Conservation (phyloP, 2,329 filamentous ascomycete genomes). For the Aspergillus sp. region DNA sequence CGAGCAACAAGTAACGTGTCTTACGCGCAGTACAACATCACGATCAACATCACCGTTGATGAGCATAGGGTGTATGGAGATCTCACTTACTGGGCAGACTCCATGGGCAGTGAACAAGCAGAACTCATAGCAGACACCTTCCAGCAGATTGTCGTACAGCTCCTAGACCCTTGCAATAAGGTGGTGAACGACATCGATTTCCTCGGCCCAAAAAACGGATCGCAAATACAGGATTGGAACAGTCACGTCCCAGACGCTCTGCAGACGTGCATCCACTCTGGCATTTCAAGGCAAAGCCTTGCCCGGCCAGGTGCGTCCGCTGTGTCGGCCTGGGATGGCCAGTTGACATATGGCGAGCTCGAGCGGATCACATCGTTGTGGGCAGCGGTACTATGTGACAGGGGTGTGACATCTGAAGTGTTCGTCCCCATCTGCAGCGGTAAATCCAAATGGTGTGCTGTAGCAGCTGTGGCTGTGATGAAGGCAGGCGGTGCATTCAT, state of each 20-base stretch:
- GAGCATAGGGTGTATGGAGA: neutral
- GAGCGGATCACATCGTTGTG: neutral
- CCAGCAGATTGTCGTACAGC: neutral
- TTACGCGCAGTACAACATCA: neutral
- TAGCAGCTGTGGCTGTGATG: neutral
- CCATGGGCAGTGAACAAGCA: neutral
- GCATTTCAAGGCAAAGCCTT: neutral
- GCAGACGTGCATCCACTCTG: neutral
- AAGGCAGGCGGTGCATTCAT: neutral
- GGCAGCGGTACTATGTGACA: neutral
- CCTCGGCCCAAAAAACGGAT: neutral
- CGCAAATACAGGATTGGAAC: neutral
- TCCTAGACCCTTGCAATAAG: neutral
- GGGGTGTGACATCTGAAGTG: neutral
- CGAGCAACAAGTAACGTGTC: too few relatives aligned
- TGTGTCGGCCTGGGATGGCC: conserved; percentile 1
- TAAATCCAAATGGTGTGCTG: neutral
- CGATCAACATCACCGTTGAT: neutral
- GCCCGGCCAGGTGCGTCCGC: neutral
- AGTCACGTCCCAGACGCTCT: neutral
- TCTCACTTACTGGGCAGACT: neutral
- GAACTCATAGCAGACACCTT: neutral
- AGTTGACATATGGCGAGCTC: conserved; percentile 3
- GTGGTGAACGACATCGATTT: neutral
- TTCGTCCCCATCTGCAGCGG: conserved; percentile 2